Conservation (phyloP, 257 asterid species). For the Gentiana macrophylla region DNA sequence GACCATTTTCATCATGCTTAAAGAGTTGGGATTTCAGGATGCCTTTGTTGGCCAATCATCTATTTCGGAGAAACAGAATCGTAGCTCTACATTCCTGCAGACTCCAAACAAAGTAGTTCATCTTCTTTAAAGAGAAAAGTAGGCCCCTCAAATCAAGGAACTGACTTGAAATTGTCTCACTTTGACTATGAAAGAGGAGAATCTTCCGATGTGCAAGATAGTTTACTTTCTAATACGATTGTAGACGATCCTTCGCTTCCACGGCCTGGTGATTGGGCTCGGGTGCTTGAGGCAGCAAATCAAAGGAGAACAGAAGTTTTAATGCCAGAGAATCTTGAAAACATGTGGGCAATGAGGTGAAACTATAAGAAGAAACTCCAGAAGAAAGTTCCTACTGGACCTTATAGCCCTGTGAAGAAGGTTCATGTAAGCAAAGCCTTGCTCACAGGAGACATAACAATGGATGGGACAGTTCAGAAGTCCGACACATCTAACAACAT, state of each 20-base stretch:
- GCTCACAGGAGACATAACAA: constrained; percentile 21
- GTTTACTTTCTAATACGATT: constrained; percentile 19
- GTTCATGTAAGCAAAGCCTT: constrained; percentile 12
- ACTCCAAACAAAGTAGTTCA: constrained; percentile 34
- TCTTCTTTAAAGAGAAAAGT: constrained; percentile 23
- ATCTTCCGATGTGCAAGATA: constrained; percentile 28
- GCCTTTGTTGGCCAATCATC: constrained; percentile 29
- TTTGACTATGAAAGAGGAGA: constrained; percentile 30
- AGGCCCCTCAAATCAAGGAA: constrained; percentile 28
- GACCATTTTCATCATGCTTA: constrained; percentile 51
- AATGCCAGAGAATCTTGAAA: constrained; percentile 96
- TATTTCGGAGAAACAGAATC: constrained; percentile 26
- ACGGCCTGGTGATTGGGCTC: constrained; percentile 85
- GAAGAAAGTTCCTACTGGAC: constrained; percentile 34
- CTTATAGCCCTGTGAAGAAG: constrained; percentile 26
- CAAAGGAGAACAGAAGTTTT: constrained; percentile 99
- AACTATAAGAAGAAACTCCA: constrained; percentile 76
- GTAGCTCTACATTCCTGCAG: constrained; percentile 23
- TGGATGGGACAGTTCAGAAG: constrained; percentile 25
- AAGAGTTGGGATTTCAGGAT: constrained; percentile 43
- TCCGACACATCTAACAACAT: constrained; percentile 19
- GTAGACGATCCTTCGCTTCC: constrained; percentile 37
- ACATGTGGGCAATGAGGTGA: constrained; percentile 97
- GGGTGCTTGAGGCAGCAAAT: constrained; percentile 79
- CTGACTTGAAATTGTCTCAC: constrained; percentile 26